Evolutionary conservation across 768 basidiomycete genomes (phyloP).

Genomic region (Kondoa malvinella): DNA sequence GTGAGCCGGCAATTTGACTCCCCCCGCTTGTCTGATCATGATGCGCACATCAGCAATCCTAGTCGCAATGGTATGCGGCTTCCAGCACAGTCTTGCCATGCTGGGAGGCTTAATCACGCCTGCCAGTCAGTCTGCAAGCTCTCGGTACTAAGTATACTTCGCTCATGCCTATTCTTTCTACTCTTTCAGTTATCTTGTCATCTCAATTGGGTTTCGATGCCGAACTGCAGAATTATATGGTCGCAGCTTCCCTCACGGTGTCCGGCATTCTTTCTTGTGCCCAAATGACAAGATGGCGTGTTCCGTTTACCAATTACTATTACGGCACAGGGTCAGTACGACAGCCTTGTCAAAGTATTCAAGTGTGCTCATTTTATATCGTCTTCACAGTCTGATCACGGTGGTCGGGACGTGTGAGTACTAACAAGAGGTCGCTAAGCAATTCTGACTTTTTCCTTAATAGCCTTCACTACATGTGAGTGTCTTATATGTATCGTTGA

Average conservation of each 20-base stretch:
- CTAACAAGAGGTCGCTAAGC: too few species aligned
- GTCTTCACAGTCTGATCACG: conserved; percentile 54
- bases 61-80: conserved; percentile 54
- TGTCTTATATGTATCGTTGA: background rate
- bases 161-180: background rate
- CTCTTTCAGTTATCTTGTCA: conserved; percentile 62
- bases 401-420: conserved; percentile 62
- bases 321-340: conserved; percentile 11
- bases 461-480: too few species aligned
- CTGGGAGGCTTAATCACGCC: background rate
- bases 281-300: conserved; percentile 48
- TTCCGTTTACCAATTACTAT: conserved; percentile 16
- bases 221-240: conserved; percentile 52
- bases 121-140: too few species aligned
- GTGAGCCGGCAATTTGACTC: too few species aligned
- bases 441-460: too few species aligned
- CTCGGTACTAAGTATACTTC: conserved; percentile 3
- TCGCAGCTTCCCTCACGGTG: conserved; percentile 64
- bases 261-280: conserved; percentile 38
- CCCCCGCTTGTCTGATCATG: too few species aligned
- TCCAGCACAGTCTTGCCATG: conserved; percentile 24
- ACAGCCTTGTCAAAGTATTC: conserved; percentile 54
- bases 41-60: too few species aligned
- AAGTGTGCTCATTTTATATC: too few species aligned
- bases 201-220: conserved; percentile 45